Evolutionary conservation across 306 rosid species (phyloP).

Genomic region (Echinosophora koreensis): DNA sequence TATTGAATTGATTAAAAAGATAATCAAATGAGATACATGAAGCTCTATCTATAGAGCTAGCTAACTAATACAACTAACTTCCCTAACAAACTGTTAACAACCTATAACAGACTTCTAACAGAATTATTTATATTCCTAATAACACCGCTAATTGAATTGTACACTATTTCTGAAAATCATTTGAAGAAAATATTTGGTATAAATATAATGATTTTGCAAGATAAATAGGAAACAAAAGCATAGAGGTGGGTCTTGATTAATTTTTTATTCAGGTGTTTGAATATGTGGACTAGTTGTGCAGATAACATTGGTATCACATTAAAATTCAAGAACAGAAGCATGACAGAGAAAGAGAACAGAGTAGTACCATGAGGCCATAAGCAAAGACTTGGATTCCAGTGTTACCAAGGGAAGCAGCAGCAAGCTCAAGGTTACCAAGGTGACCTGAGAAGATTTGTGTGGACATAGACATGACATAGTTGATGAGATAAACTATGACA

Average conservation of each 20-base stretch:
- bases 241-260: neutral
- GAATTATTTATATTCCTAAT: too few relatives aligned
- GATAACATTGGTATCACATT: neutral
- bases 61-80: too few relatives aligned
- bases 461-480: slow-evolving; percentile 77
- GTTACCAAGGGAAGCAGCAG: slow-evolving; percentile 84
- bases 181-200: neutral
- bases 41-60: too few relatives aligned
- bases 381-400: slow-evolving; percentile 78
- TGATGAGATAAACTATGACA: slow-evolving; percentile 63
- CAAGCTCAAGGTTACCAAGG: slow-evolving; percentile 77
- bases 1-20: too few relatives aligned
- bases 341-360: neutral
- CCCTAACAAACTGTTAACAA: too few relatives aligned
- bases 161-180: neutral
- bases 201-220: neutral
- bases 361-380: slow-evolving; percentile 74
- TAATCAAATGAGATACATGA: too few relatives aligned
- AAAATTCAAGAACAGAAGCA: neutral
- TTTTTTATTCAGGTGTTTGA: neutral
- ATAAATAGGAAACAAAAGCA: neutral
- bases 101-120: too few relatives aligned
- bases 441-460: slow-evolving; percentile 74
- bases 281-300: neutral
- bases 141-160: too few relatives aligned